Conservation (phyloP, 371 early-diverging fungal genomes). For the Funneliformis caledonium region DNA sequence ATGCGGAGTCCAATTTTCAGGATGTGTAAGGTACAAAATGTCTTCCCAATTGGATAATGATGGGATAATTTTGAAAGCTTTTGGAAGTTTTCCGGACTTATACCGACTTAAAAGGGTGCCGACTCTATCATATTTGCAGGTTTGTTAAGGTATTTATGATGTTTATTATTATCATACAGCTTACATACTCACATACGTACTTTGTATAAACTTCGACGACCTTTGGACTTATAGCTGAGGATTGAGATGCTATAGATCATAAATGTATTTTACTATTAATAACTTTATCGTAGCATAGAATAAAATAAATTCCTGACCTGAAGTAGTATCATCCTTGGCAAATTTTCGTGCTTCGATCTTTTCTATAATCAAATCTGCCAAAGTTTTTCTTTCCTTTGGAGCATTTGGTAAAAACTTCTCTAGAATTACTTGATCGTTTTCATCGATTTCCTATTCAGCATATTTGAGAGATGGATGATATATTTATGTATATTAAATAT, state of each 20-base stretch:
- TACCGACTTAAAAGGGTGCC: slow-evolving; percentile 90
- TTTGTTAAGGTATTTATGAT: background rate
- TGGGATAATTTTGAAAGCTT: slow-evolving; percentile 98
- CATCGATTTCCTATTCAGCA: slow-evolving; percentile 65
- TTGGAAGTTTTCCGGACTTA: slow-evolving; percentile 95
- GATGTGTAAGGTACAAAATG: slow-evolving; percentile 87
- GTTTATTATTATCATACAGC: background rate
- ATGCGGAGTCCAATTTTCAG: slow-evolving; percentile 95
- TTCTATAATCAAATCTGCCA: slow-evolving; percentile 94
- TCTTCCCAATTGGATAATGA: slow-evolving; percentile 96
- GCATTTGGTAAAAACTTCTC: slow-evolving; percentile 88
- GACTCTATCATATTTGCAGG: slow-evolving; percentile 57
- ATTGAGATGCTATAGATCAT: slow-evolving; percentile 47
- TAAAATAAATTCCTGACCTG: background rate
- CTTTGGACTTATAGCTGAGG: slow-evolving; percentile 77
- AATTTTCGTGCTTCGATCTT: slow-evolving; percentile 77
- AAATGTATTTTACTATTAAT: background rate
- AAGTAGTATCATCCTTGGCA: background rate
- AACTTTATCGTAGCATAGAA: background rate
- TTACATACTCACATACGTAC: slow-evolving; percentile 50
- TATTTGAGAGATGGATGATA: too few species aligned
- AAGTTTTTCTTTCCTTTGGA: slow-evolving; percentile 79
- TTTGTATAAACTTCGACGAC: slow-evolving; percentile 95
- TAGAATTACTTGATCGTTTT: slow-evolving; percentile 76
- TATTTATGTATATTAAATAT: too few species aligned